Base-by-base conservation (phyloP, 2,329 filamentous ascomycete genomes). In the Pseudocercospora crystallina region DNA sequence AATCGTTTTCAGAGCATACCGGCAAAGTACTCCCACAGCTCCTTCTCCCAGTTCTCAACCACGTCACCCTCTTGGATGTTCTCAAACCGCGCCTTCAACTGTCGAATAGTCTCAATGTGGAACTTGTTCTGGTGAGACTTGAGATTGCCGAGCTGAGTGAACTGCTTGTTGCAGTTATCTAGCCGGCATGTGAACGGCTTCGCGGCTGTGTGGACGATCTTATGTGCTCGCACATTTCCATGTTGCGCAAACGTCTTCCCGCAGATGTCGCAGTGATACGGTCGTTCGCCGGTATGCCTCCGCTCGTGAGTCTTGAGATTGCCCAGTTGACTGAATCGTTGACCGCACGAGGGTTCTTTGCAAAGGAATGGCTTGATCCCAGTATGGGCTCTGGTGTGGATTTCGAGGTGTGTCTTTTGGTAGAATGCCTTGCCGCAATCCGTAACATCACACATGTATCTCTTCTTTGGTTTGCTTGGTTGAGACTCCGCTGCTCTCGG, bases 111-210 rank as follows among this genome's bases (percentile, higher is more conserved):
- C n/a, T 81, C 73, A 33, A 82, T 80, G 71, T 97, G 92, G 68
- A 95, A 96, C 65, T 91, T 92, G 74, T 96, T 96, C 71, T 95
- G 90, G 65, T 97, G 92, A 2, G 87, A 89, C 86, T 97, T 97
- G 60, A 96, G 80, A 65, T 96, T 96, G 8, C 92, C 92, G 1
- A 92, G 80, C 61, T 95, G 89, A 0, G 89, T 95, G 67, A 96
- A 96, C 37, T 85, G 80, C 74, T 96, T 96, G 54, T 84, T 83
- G 73, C 92, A 97, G 53, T 83, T 80, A 61, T 95, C 90, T 7
- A 96, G 78, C 54, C 81, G 83, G 72, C 92, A 97, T 29, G 82
- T 80, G 67, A 87, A 96, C 1, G 85, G 87, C 71, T 94, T 95
- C 33, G 82, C 78, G 39, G 85, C 80, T 54, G 84, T 79, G 70